Evolutionary conservation across 2,329 filamentous ascomycete species (phyloP), one percentile per base, ranked within the genome.

Genomic region (Arthrobotrys megalospora): DNA sequence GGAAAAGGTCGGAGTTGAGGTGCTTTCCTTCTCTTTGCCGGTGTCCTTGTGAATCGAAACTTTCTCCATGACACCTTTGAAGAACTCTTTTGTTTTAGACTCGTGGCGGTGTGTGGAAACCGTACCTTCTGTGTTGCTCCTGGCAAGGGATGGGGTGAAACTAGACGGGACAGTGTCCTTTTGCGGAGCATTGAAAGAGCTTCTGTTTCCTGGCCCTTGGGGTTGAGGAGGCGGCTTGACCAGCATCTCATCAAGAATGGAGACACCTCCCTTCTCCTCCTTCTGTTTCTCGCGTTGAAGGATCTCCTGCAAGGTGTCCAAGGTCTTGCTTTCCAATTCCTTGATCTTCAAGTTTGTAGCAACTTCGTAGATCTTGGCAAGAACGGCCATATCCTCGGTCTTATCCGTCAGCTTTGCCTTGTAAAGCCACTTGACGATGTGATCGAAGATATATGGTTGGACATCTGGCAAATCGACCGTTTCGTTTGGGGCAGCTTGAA

Each of bases 381-480:
- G 7, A 6, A 71, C 10, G 6, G 28, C 28, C 14, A 45, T 41
- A 32, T 77, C 73, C n/a, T 52, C 73, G 3, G n/a, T 12, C 12
- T 28, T 21, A 0, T 66, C 60, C 0, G 38, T 63, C 3, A 77
- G 7, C 4, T 67, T 62, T 0, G 48, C 48, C 24, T 66, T 71
- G 45, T 77, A 77, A 6, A 77, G 24, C 73, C 73, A 77, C 43
- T 34, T 71, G 34, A 77, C 73, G 8, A 77, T 53, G 38, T 71
- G 73, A 12, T 77, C 60, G 19, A 77, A 77, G 6, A 77, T 48
- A 6, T 62, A 45, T 6, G 73, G 66, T 14, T 71, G 64, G 6
- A 71, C 14, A 12, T 47, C 21, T 1, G 66, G 38, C 6, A 77
- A n/a, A 16, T 62, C 60, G n/a, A 77, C n/a, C 11, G 19, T 45